Base-by-base conservation (phyloP, 805 yeast species). In the Zygoascus ofunaensis region DNA sequence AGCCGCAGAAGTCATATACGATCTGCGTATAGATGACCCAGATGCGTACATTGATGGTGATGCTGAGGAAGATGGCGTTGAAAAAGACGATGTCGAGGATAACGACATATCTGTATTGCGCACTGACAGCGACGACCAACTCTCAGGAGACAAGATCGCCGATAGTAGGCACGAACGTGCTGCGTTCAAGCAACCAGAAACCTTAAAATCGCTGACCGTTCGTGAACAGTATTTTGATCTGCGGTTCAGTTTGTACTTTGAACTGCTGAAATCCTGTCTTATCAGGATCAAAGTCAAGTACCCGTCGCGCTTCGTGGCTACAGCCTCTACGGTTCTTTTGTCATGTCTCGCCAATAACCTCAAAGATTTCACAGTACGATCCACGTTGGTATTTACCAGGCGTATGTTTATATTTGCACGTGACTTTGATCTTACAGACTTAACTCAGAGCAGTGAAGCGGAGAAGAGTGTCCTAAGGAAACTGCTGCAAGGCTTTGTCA, bases 301-400 rank as follows among this genome's bases (percentile, higher is more conserved):
- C 56, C 96, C 97, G 5, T 82, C 95, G 0, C 76, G 82, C 49
- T 87, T 84, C 56, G 64, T 89, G 39, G 72, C 82, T 1, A 81
- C 85, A 74, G 76, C 80, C 0, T 72, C 79, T 0, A 59, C 82
- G 1, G 70, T 87, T 0, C 59, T 80, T 32, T 62, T 81, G 42
- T 77, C 77, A 40, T 71, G 76, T 28, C 58, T 77, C 14, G 66
- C 70, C 28, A 49, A 59, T 5, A 76, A 77, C 49, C 57, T 63
- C 4, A 63, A 62, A 17, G 47, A 48, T 24, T 51, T 59, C 24
- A 54, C 43, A 30, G 55, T 51, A 39, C 61, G 52, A 8, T 69
- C 70, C 26, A 51, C 62, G 1, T 59, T 68, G 3, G 66, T 76
- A 33, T 64, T 78, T 17, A 61, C 72, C 41, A 80, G 87, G 56